Evolutionary conservation across 345 rosid species (phyloP), one percentile per base, ranked within the genome.

Genomic region (Euclidium syriacum): DNA sequence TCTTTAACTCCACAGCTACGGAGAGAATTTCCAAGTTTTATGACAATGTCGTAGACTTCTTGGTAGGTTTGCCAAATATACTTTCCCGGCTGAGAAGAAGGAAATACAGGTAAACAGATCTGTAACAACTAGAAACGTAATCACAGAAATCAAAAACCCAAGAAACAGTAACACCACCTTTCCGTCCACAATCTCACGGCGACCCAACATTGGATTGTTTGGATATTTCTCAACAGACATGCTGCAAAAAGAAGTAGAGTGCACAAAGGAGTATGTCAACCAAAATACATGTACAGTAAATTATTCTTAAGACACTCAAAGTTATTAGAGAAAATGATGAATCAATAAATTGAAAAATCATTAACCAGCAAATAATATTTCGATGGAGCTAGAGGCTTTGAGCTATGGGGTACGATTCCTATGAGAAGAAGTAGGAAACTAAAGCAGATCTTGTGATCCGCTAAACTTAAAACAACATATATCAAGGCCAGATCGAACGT

Each of bases 31-130:
- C 95, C 97, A 43, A 86, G 49, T 76, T 81, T 77, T 48, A 83
- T 72, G 75, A 90, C 95, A 69, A 71, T 36, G 65, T 86, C 88
- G 41, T 85, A 81, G 3, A 90, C 86, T 73, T 90, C 72, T 69
- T 78, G 76, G 68, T 90, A 90, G 27, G 85, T 81, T 73, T 73
- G 75, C 97, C 97, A 90, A 50, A 66, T 74, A 25, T 90, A 90
- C 17, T 81, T 70, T 15, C 90, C 91, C 30, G 90, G 83, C 97
- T 79, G 48, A 63, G 67, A 33, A 29, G 7, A 35, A 32, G 35
- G 10, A 65, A 62, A 67, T 2, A 33, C 51, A 57, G 14, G 16
- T 58, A 17, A 47, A 30, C 11, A 36, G 42, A 41, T 22, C 36
- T 1, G 4, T 5, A 14, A 11, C 2, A 34, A 26, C 50, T 59